Percentiles rank a stretch among this genome's conserved stretches.
These are phyloP conservation scores for Globisporangium ultimum DNA, from an alignment of 352 stramenopile genomes.

Conservation along the genomic window DNA sequence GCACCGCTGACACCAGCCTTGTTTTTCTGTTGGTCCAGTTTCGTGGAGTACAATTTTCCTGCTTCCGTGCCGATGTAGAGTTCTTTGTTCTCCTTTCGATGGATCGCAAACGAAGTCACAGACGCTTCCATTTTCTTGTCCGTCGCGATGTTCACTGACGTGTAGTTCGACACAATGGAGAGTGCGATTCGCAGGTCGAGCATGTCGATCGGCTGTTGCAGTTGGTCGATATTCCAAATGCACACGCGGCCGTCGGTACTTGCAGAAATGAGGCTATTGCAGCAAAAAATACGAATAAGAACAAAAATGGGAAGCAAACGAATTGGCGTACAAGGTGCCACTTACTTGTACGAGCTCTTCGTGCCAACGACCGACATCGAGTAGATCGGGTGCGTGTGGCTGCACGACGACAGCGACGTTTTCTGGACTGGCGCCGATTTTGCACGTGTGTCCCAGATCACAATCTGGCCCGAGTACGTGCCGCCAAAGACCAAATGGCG, in stretches of 20 bases:
- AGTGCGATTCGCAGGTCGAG: constrained; percentile 79
- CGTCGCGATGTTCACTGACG: constrained; percentile 48
- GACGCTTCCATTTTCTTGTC: constrained; percentile 87
- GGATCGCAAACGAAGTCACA: constrained; percentile 78
- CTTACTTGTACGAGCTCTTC: constrained; percentile 80
- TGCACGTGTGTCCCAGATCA: constrained; percentile 84
- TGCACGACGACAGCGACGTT: constrained; percentile 73
- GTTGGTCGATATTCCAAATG: constrained; percentile 82
- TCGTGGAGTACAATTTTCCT: constrained; percentile 75
- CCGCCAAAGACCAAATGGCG: constrained; percentile 82
- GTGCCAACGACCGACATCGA: constrained; percentile 78
- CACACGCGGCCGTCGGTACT: constrained; percentile 86
- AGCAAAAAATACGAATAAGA: constrained; percentile 5
- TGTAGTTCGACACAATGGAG: constrained; percentile 76
- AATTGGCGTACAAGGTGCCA: not conserved
- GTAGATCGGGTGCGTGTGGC: constrained; percentile 88
- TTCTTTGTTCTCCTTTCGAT: constrained; percentile 80
- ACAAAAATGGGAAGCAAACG: constrained; percentile 1
- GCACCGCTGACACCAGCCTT: constrained; percentile 29
- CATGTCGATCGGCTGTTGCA: constrained; percentile 83
- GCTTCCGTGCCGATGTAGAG: constrained; percentile 84
- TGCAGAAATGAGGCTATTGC: constrained; percentile 68
- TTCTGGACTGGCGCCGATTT: constrained; percentile 82
- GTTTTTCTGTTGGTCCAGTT: constrained; percentile 70
- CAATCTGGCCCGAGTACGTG: constrained; percentile 85